Evolutionary conservation across 2,329 filamentous ascomycete species (phyloP), one percentile per base, ranked within the genome.

Genomic region (Zarea fungicola): DNA sequence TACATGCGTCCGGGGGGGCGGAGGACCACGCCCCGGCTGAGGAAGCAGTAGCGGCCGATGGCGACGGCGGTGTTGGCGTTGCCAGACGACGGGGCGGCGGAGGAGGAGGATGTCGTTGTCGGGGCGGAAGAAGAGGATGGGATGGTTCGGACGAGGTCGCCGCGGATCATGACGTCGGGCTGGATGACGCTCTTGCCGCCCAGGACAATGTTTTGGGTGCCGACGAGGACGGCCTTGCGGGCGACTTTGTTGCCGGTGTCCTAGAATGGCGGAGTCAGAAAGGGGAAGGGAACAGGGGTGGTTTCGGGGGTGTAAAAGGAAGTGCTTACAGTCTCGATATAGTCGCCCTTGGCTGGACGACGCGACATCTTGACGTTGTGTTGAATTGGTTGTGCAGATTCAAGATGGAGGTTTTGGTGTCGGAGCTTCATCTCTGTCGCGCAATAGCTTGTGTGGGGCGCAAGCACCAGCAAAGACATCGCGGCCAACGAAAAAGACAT

Each of bases 231-330:
- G 54, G 89, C 88, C 58, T 89, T 89, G 57, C 93, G 89, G 32
- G 91, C 92, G 61, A 99, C 93, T 73, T 97, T 97, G 79, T 99
- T 99, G 57, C 93, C 93, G 3, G 91, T 96, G 71, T 97, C 92
- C 91, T 95, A 58, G 18, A 22, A 1, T 46, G 28, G 22, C 37
- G 29, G 18, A 25, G 45, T 57, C 22, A 51, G 40, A 22, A 26
- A 31, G 8, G 7, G 8, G 18, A 41, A 49, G 31, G 32, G 42
- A 3, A 23, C 21, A 14, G 37, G 16, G 29, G 14, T 2, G 5
- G 39, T 34, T 22, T 37, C n/a, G 19, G 42, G 11, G 10, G 31
- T 9, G 26, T 49, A 14, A 26, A 13, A 10, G 13, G 34, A 5
- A 0, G 1, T 10, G 25, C 78, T 60, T 77, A 95, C 91, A 47